Evolutionary conservation across 768 basidiomycete genomes (phyloP), one percentile per base, ranked within the genome.

Genomic region (Phylloporus arenicola): DNA sequence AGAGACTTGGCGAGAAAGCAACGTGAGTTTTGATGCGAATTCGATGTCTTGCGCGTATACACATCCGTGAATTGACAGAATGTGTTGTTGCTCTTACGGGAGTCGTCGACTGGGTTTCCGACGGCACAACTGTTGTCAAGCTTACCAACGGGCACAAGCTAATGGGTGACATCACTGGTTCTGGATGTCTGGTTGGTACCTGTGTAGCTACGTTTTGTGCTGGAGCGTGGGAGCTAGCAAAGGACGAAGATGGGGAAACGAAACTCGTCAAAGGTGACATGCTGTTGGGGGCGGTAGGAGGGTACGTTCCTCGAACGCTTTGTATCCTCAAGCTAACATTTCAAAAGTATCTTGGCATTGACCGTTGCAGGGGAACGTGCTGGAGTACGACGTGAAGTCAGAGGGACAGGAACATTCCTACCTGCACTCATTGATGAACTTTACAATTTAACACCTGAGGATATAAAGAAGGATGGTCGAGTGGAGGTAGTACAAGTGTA

Each of bases 21-120:
- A 70, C 76, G 91, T 92, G 57, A 67, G 87, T 64, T 29, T 13
- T 29, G 10, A 41, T 30, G 20, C 13, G 20, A 37, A 20, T 1
- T 14, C 24, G 0, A 6, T 48, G 8, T 46, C 20, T 19, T 35
- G 7, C 33, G 25, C 24, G 2, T 43, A 24, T 25, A 30, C 24
- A 50, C 17, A 4, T 38, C 16, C 48, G 10, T 9, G 24, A 52
- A 20, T 29, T 24, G 30, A 30, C 57, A 92, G 92, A 84, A 53
- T 87, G 88, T 53, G 75, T 94, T 37, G 72, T 94, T 20, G 86
- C 84, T 17, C 73, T 95, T 57, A 92, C 91, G 0, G 94, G 94
- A 2, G 71, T 75, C 13, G 73, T 68, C 0, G 94, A 97, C 63
- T 94, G 86, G 67, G 74, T 96, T 42, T 91, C 90, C 0, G 90